Conservation (phyloP, 306 rosid species). For the Quercus variabilis region DNA sequence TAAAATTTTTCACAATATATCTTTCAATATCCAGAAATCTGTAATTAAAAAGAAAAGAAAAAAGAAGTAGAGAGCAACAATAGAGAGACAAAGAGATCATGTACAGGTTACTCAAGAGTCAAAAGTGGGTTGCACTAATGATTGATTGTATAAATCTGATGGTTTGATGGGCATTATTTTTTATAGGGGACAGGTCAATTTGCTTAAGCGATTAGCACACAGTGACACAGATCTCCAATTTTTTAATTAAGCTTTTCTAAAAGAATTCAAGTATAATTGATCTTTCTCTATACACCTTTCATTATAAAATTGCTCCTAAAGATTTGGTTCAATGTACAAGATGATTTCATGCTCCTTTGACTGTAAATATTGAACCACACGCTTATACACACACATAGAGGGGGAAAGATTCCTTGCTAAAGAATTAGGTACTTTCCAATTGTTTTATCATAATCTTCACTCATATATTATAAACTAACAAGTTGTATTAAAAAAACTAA, state of each 20-base stretch:
- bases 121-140: background rate
- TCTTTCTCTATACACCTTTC: background rate
- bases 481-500: background rate
- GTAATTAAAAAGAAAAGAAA: too few relatives aligned
- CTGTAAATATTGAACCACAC: slow-evolving; percentile 6
- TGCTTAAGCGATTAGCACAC: slow-evolving; percentile 2
- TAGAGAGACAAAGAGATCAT: too few relatives aligned
- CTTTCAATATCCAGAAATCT: too few relatives aligned
- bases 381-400: background rate
- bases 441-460: background rate
- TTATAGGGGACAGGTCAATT: slow-evolving; percentile 19
- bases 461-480: background rate
- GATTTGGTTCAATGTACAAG: slow-evolving; percentile 26
- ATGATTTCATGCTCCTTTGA: slow-evolving; percentile 16
- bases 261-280: background rate
- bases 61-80: too few relatives aligned
- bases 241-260: background rate
- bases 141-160: slow-evolving; percentile 2
- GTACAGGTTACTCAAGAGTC: too few relatives aligned
- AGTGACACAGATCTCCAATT: background rate
- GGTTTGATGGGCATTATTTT: background rate
- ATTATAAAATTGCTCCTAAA: slow-evolving; percentile 7
- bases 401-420: background rate
- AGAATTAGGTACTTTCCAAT: background rate
- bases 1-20: too few relatives aligned